phyloP scores from a whole-genome alignment of 1,284 basidiomycete genomes.

The Grifola frondosa region DNA sequence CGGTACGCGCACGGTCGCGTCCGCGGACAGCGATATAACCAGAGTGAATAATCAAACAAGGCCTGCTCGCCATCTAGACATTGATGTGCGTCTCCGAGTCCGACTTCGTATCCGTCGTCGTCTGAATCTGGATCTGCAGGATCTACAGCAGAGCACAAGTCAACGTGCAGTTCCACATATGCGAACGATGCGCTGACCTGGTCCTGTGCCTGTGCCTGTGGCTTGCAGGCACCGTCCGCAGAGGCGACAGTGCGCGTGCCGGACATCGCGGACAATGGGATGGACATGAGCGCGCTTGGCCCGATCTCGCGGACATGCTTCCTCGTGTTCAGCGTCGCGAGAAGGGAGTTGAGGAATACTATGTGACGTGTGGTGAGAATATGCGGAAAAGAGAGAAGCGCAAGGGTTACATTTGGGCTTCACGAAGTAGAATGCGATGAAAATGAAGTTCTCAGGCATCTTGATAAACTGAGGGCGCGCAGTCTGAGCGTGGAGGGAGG shows the following conservation, averaged over 20 bases:
- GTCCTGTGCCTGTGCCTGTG: constrained; percentile 6
- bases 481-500: too few relatives aligned
- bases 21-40: too few relatives aligned
- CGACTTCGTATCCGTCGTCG: constrained; percentile 14
- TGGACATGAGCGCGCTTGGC: constrained; percentile 11
- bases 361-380: neutral
- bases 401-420: neutral
- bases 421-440: neutral
- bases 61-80: too few relatives aligned
- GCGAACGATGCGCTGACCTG: too few relatives aligned
- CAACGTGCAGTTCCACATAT: too few relatives aligned
- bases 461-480: neutral
- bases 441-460: neutral
- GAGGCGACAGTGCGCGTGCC: constrained; percentile 8
- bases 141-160: constrained; percentile 1
- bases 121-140: constrained; percentile 16
- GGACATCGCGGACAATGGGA: constrained; percentile 12
- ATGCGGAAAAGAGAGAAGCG: neutral
- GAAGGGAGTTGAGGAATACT: constrained; percentile 18
- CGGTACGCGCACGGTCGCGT: too few relatives aligned
- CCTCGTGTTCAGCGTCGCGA: constrained; percentile 13
- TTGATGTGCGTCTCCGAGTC: too few relatives aligned
- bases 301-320: constrained; percentile 8
- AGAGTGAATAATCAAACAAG: too few relatives aligned
- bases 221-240: too few relatives aligned